Conservation (phyloP, 2,329 filamentous ascomycete species). For the Triangularia setosa region DNA sequence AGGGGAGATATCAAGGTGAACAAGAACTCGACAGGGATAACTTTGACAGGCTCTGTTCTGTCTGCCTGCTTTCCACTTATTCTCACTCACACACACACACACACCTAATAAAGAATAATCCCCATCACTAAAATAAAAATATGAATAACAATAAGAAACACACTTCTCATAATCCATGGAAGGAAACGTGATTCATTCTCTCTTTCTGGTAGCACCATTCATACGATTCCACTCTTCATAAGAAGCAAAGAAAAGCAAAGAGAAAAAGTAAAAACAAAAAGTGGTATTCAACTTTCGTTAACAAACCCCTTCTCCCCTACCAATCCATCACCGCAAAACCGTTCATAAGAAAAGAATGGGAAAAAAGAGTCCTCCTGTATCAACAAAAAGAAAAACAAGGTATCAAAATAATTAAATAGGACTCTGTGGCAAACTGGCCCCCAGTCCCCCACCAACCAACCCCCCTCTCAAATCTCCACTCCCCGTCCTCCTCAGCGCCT, state of each 20-base stretch:
- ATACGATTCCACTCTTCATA: no score
- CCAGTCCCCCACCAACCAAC: constrained; percentile 7
- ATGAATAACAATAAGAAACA: not conserved
- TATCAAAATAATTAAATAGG: constrained; percentile 38
- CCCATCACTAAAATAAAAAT: not conserved
- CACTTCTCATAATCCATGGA: not conserved
- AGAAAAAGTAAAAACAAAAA: not conserved
- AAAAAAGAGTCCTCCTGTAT: not conserved
- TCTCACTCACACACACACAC: not conserved
- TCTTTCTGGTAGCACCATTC: no score
- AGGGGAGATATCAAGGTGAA: no score
- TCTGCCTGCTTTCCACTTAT: not conserved
- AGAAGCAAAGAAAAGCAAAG: not conserved
- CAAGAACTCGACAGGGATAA: no score
- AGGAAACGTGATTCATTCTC: not conserved
- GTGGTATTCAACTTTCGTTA: not conserved
- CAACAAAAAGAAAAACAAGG: not conserved
- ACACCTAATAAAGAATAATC: not conserved
- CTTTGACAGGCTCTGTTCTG: not conserved
- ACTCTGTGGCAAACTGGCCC: constrained; percentile 55
- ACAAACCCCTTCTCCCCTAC: not conserved
- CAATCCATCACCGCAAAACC: not conserved
- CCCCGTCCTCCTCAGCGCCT: constrained; percentile 78
- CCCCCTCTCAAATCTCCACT: constrained; percentile 67
- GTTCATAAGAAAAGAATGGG: not conserved